Conservation (phyloP, 2,329 filamentous ascomycete genomes). For the Monilinia laxa region DNA sequence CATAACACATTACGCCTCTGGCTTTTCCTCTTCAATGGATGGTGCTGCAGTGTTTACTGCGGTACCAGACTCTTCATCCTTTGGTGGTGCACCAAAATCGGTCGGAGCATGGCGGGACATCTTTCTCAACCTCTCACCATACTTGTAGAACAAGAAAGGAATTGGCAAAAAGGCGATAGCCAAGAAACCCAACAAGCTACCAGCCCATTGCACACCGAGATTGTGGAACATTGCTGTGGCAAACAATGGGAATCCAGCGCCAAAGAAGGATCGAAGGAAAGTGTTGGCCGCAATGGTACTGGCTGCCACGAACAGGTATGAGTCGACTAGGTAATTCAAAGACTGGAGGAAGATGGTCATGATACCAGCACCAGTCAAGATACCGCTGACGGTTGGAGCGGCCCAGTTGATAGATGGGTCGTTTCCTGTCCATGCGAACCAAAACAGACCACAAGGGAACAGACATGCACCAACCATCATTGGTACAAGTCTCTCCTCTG, state of each 20-base stretch:
- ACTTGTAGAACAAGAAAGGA: slow-evolving; percentile 50
- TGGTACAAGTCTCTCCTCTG: slow-evolving; percentile 44
- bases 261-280: slow-evolving; percentile 30
- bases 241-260: slow-evolving; percentile 38
- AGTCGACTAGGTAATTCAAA: slow-evolving; percentile 31
- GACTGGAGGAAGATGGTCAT: slow-evolving; percentile 54
- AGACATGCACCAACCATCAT: slow-evolving; percentile 45
- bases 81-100: slow-evolving; percentile 14
- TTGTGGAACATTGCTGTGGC: slow-evolving; percentile 42
- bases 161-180: slow-evolving; percentile 44
- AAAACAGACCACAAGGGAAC: slow-evolving; percentile 42
- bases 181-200: slow-evolving; percentile 44
- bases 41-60: slow-evolving; percentile 9
- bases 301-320: slow-evolving; percentile 30
- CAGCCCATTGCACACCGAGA: slow-evolving; percentile 45
- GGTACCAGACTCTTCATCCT: slow-evolving; percentile 14
- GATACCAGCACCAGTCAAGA: slow-evolving; percentile 59
- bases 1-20: slow-evolving; percentile 9
- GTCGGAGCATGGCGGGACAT: slow-evolving; percentile 27
- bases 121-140: slow-evolving; percentile 55
- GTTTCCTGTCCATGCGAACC: slow-evolving; percentile 44
- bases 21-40: slow-evolving; percentile 7
- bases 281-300: slow-evolving; percentile 32
- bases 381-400: slow-evolving; percentile 41
- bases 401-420: slow-evolving; percentile 43